Percentiles rank a stretch among this genome's conserved stretches.
These are phyloP conservation scores for Starmera quercuum DNA, from an alignment of 805 yeast genomes.

Conservation along the genomic window DNA sequence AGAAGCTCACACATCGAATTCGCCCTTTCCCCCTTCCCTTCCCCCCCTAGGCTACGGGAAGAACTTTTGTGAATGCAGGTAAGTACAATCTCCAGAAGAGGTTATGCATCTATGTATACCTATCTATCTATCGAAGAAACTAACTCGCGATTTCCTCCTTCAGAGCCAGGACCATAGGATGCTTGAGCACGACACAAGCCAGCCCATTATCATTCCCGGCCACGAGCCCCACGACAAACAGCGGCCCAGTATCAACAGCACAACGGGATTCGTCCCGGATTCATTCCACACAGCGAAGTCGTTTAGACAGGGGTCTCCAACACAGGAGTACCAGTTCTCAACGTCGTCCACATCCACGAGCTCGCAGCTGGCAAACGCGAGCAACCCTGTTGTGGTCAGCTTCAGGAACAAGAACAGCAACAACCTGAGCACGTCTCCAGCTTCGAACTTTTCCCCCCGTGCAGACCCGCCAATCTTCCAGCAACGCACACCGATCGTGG, in stretches of 20 bases:
- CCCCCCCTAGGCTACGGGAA: too few relatives aligned
- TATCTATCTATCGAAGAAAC: too few relatives aligned
- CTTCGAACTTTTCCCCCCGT: conserved; percentile 17
- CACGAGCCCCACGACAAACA: conserved; percentile 11
- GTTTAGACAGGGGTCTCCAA: conserved; percentile 9
- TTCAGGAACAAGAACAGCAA: conserved; percentile 7
- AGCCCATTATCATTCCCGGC: conserved; percentile 24
- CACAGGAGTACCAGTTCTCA: conserved; percentile 15
- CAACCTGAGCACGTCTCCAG: conserved; percentile 11
- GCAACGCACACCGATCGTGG: background rate
- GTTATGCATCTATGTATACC: too few relatives aligned
- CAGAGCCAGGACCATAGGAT: conserved; percentile 6
- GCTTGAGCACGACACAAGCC: conserved; percentile 15
- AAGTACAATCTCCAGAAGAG: too few relatives aligned
- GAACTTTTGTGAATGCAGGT: too few relatives aligned
- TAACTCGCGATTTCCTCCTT: too few relatives aligned
- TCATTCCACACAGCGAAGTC: conserved; percentile 21
- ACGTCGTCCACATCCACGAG: conserved; percentile 17
- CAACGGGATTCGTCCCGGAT: conserved; percentile 12
- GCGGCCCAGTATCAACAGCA: background rate
- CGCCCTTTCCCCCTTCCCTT: too few relatives aligned
- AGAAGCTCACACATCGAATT: too few relatives aligned
- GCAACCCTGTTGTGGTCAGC: conserved; percentile 3
- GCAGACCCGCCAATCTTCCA: conserved; percentile 16
- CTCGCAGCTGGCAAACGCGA: conserved; percentile 10